Evolutionary conservation across 1,284 basidiomycete species (phyloP).

Genomic region (Austroboletus niveus): DNA sequence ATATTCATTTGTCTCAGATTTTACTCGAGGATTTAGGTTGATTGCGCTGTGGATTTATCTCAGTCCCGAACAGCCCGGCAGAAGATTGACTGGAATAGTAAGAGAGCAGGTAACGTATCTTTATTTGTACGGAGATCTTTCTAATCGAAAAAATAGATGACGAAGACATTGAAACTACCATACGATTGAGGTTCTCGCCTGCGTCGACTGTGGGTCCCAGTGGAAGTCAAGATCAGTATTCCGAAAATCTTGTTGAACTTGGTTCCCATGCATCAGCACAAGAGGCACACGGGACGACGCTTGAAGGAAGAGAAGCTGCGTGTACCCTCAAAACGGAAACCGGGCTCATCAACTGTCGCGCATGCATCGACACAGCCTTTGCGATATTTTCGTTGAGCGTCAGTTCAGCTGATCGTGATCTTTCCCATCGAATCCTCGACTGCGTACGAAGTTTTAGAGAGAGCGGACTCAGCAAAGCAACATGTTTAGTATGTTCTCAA

Average conservation of each 20-base stretch:
- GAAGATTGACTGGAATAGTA: conserved; percentile 76
- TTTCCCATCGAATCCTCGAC: conserved; percentile 42
- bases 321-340: conserved; percentile 43
- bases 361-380: conserved; percentile 52
- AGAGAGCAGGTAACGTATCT: conserved; percentile 65
- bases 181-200: conserved; percentile 48
- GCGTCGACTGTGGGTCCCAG: conserved; percentile 6
- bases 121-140: background rate
- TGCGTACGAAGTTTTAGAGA: conserved; percentile 41
- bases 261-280: background rate
- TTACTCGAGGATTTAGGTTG: conserved; percentile 43
- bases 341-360: conserved; percentile 55
- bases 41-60: conserved; percentile 66
- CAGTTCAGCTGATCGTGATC: conserved; percentile 33
- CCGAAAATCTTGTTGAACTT: conserved; percentile 15
- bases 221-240: conserved; percentile 15
- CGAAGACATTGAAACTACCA: conserved; percentile 69
- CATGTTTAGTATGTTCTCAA: conserved; percentile 45
- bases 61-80: conserved; percentile 51
- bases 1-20: background rate
- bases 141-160: conserved; percentile 54
- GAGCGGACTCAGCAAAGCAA: conserved; percentile 46
- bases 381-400: conserved; percentile 36
- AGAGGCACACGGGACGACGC: conserved; percentile 45
- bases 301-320: conserved; percentile 46